A percentile compares a stretch with the other conserved stretches of the same genome.
phyloP scores from a whole-genome alignment of 768 basidiomycete genomes.

The Lactarius sp. region DNA sequence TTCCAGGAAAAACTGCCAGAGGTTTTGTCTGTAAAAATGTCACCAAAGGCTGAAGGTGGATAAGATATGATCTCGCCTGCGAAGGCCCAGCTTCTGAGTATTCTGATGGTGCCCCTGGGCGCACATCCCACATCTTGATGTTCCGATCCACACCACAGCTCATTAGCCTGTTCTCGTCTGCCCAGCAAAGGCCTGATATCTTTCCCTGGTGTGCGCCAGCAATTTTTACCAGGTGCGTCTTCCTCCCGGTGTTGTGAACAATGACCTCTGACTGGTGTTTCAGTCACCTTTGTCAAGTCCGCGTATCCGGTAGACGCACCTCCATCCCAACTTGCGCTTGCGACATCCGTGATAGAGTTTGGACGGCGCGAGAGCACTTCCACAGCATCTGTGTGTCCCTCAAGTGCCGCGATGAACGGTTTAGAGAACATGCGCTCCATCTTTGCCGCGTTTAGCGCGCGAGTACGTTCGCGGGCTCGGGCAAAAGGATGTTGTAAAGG shows the following conservation, averaged over 20 bases:
- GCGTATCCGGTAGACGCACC: constrained; percentile 44
- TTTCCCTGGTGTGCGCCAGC: constrained; percentile 80
- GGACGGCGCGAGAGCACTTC: constrained; percentile 17
- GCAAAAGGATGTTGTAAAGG: constrained; percentile 96
- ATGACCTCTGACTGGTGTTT: constrained; percentile 57
- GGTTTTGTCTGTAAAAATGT: constrained; percentile 41
- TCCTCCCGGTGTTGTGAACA: constrained; percentile 70
- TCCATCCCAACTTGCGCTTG: constrained; percentile 86
- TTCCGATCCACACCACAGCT: constrained; percentile 82
- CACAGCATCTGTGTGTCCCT: constrained; percentile 63
- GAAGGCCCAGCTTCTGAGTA: constrained; percentile 36
- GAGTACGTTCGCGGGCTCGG: constrained; percentile 85
- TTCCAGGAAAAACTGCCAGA: constrained; percentile 73
- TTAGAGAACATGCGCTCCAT: constrained; percentile 98
- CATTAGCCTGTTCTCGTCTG: constrained; percentile 54
- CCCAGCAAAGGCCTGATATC: constrained; percentile 76
- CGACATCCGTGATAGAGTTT: constrained; percentile 15
- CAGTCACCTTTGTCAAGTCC: not conserved
- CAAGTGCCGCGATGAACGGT: constrained; percentile 84
- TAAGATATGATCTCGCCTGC: constrained; percentile 32
- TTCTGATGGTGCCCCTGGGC: constrained; percentile 30
- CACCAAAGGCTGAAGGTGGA: not conserved
- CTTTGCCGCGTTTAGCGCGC: constrained; percentile 93
- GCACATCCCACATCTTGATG: constrained; percentile 72
- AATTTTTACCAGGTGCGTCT: constrained; percentile 50